Evolutionary conservation across 202 grass and related monocot species (phyloP), one percentile per base, ranked within the genome.

Genomic region (Setaria viridis): DNA sequence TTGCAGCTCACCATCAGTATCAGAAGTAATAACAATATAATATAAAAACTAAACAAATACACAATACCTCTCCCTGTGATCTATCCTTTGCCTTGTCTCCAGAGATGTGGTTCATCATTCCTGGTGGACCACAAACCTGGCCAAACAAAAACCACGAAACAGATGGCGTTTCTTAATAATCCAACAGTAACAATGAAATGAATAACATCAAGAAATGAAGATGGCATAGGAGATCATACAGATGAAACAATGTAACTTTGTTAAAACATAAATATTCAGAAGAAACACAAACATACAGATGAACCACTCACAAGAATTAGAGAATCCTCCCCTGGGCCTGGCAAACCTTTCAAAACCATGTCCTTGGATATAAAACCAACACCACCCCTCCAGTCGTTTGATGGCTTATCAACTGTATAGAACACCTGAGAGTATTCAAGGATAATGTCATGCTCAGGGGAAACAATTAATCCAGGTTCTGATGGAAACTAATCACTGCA

Each of bases 31-130:
- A 25, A 35, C 51, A 30, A 48, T 37, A 83, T 5, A 49, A 35
- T 72, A 34, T 11, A 41, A 41, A 41, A 41, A 41, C 39, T 2
- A 41, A 67, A 19, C 32, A 35, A 60, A 81, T 68, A 76, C 7
- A 17, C 13, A 64, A 30, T 91, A 99, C 96, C 93, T 96, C 91
- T 74, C 93, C 96, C 90, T 99, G 96, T 29, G 91, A 91, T 75
- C 91, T 86, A 84, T 99, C 91, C 69, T 95, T 88, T 49, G 93
- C 96, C 86, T 96, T 96, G 33, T 93, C 90, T 49, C 93, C 96
- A 77, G 96, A 99, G 81, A 96, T 88, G 80, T 99, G 93, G 58
- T 91, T 90, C 93, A 99, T 99, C 96, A 99, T 88, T 66, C 96
- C 93, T 57, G 96, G 93, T 58, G 96, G 96, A 50, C 93, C 96